These are phyloP conservation scores for Aspergillus conjunctus DNA, from an alignment of 495 filamentous ascomycete genomes.

Conservation along the genomic window DNA sequence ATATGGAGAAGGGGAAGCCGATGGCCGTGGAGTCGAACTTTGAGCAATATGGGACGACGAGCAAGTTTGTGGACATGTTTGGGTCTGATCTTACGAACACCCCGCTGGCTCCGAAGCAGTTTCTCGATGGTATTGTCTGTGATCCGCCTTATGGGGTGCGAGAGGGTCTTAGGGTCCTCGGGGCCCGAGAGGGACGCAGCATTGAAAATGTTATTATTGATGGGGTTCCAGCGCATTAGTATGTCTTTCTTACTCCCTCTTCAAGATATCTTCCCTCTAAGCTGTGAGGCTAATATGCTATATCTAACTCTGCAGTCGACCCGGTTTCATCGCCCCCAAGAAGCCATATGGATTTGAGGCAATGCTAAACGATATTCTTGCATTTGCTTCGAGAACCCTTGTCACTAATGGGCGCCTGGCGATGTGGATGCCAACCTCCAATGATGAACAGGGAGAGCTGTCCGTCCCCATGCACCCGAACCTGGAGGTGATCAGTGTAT, in stretches of 20 bases:
- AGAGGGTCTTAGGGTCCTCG: constrained; percentile 86
- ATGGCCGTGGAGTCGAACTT: constrained; percentile 74
- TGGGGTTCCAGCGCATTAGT: constrained; percentile 72
- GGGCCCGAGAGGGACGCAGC: constrained; percentile 65
- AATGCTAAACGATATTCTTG: constrained; percentile 85
- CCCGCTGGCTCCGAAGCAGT: constrained; percentile 59
- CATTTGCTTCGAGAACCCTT: constrained; percentile 75
- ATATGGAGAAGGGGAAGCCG: constrained; percentile 42
- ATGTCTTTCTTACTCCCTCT: constrained; percentile 31
- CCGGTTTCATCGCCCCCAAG: constrained; percentile 86
- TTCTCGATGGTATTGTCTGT: constrained; percentile 91
- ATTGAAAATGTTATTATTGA: constrained; percentile 65
- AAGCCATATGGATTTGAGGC: constrained; percentile 86
- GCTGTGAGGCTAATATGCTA: constrained; percentile 17
- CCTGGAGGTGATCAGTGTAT: constrained; percentile 74
- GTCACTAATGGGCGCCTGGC: constrained; percentile 80
- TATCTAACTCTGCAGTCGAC: constrained; percentile 48
- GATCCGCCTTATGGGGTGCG: constrained; percentile 98
- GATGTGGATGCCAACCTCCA: constrained; percentile 97
- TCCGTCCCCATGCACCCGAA: constrained; percentile 75
- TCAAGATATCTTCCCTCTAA: neutral
- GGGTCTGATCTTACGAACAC: constrained; percentile 88
- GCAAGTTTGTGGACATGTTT: constrained; percentile 71
- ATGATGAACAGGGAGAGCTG: constrained; percentile 73
- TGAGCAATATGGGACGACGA: constrained; percentile 72